Evolutionary conservation across 805 yeast genomes (phyloP).

Genomic region (Starmerella etchellsii): DNA sequence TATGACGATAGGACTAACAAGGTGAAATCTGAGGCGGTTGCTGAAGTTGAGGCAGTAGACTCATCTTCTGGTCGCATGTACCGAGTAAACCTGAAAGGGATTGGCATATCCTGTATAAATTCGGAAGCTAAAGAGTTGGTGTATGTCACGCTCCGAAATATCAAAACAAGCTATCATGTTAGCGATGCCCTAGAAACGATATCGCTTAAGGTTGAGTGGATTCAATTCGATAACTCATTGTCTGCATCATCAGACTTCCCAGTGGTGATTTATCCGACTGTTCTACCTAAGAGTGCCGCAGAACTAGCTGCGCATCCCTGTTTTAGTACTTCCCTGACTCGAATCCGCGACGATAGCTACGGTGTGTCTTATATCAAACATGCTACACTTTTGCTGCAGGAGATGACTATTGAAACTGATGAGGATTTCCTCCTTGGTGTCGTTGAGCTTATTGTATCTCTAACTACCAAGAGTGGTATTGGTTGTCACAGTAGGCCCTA

Average conservation of each 20-base stretch:
- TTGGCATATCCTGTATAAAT: slow-evolving; percentile 77
- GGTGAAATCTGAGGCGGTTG: slow-evolving; percentile 17
- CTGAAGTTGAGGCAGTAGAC: slow-evolving; percentile 16
- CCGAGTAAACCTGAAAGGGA: slow-evolving; percentile 54
- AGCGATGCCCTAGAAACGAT: slow-evolving; percentile 73
- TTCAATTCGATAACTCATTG: slow-evolving; percentile 85
- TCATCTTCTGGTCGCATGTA: slow-evolving; percentile 24
- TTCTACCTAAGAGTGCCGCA: slow-evolving; percentile 66
- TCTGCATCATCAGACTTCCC: slow-evolving; percentile 74
- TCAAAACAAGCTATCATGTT: slow-evolving; percentile 68
- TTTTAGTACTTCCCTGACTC: slow-evolving; percentile 70
- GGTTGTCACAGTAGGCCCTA: not conserved
- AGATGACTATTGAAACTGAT: slow-evolving; percentile 81
- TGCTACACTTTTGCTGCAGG: slow-evolving; percentile 81
- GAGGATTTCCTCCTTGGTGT: slow-evolving; percentile 81
- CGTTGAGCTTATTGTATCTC: slow-evolving; percentile 50
- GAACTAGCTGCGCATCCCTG: slow-evolving; percentile 87
- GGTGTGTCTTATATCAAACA: slow-evolving; percentile 85
- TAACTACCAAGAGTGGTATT: slow-evolving; percentile 1
- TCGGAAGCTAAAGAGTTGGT: slow-evolving; percentile 61
- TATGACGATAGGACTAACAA: slow-evolving; percentile 32
- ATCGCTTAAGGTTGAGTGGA: slow-evolving; percentile 78
- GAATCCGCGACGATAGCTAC: slow-evolving; percentile 76
- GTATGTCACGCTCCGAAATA: slow-evolving; percentile 68
- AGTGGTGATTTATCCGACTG: slow-evolving; percentile 77